Evolutionary conservation across 2,329 filamentous ascomycete species (phyloP).

Genomic region (Ilyonectria sp.): DNA sequence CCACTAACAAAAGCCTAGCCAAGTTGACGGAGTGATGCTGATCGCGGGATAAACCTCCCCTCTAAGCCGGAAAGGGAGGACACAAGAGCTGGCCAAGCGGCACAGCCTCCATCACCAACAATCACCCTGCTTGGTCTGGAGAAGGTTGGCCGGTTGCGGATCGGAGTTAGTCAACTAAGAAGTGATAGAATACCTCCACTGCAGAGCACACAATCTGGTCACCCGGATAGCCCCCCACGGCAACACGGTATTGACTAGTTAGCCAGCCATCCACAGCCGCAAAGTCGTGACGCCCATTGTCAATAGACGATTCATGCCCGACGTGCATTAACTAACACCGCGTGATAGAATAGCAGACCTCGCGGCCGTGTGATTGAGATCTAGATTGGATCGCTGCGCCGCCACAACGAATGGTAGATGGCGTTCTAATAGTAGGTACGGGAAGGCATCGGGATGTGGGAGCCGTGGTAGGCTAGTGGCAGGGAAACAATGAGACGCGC

Average conservation of each 20-base stretch:
- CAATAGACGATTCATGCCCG: conserved; percentile 2
- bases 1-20: conserved; percentile 7
- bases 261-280: conserved; percentile 5
- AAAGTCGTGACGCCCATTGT: conserved; percentile 12
- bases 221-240: conserved; percentile 16
- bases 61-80: background rate
- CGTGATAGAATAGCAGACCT: background rate
- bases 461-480: background rate
- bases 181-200: conserved; percentile 5
- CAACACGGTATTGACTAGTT: conserved; percentile 12
- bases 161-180: conserved; percentile 24
- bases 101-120: background rate
- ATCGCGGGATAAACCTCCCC: background rate
- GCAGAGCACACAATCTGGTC: background rate
- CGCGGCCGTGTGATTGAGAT: conserved; percentile 5
- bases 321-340: conserved; percentile 1
- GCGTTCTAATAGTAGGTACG: conserved; percentile 3
- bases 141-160: conserved; percentile 25
- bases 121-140: background rate
- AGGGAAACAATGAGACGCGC: background rate
- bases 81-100: conserved; percentile 22
- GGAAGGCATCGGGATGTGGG: conserved; percentile 6
- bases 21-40: conserved; percentile 4
- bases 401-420: conserved; percentile 6
- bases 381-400: conserved; percentile 25